phyloP scores from a whole-genome alignment of 176 grass and related monocot species.

The Urochloa ruziziensis region DNA sequence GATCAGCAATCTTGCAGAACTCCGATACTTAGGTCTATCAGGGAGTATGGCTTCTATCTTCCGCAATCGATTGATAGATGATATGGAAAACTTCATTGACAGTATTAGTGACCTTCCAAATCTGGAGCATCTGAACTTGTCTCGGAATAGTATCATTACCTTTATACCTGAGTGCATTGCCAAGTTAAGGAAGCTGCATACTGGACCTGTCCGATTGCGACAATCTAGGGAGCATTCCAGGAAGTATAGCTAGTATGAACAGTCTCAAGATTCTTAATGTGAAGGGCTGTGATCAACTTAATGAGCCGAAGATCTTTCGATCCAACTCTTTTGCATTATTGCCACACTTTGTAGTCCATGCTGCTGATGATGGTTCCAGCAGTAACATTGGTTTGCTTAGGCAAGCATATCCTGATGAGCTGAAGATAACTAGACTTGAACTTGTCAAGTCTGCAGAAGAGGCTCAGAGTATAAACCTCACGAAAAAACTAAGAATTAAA shows the following conservation, averaged over 20 bases:
- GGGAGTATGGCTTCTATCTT: neutral
- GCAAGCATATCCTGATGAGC: neutral
- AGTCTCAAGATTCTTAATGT: neutral
- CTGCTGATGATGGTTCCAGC: neutral
- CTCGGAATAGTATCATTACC: accelerated
- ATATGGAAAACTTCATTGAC: neutral
- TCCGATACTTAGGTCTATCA: neutral
- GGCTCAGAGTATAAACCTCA: neutral
- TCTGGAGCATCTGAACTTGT: constrained; percentile 12
- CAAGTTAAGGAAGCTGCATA: neutral
- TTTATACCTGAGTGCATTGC: neutral
- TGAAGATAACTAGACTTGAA: neutral
- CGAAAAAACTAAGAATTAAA: neutral
- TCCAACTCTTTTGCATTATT: neutral
- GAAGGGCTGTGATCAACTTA: neutral
- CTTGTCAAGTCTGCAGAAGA: neutral
- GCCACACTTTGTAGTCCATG: neutral
- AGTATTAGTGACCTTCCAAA: neutral
- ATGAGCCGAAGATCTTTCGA: no score
- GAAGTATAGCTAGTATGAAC: neutral
- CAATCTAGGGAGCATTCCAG: neutral
- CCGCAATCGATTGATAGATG: no score
- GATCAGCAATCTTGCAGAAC: neutral
- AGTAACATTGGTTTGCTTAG: neutral
- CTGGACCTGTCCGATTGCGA: neutral